phyloP scores from a whole-genome alignment of 2,329 filamentous ascomycete species.

The Clarireedia monteithiana region DNA sequence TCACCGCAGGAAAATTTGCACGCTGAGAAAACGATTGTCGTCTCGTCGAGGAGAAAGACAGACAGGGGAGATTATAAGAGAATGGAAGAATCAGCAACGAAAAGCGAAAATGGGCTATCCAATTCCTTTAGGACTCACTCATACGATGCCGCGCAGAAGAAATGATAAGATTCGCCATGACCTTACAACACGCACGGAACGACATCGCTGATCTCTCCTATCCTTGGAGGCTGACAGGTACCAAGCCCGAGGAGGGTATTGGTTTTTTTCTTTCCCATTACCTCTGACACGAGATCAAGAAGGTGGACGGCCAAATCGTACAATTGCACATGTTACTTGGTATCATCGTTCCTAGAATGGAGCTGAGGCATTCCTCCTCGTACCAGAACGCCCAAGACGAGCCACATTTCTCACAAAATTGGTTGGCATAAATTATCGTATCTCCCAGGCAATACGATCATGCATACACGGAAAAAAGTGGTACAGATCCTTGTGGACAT shows the following conservation, averaged over 20 bases:
- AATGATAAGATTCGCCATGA: not conserved
- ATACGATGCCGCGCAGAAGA: not conserved
- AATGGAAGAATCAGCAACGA: not conserved
- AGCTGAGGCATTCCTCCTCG: not conserved
- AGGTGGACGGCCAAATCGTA: not conserved
- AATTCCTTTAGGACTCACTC: not conserved
- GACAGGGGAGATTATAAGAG: not conserved
- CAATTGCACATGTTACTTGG: not conserved
- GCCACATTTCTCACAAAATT: not conserved
- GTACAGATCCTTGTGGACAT: not conserved
- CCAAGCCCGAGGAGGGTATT: not conserved
- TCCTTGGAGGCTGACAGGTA: conserved; percentile 3
- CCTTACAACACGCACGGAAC: not conserved
- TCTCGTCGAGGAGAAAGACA: not conserved
- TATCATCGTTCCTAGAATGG: not conserved
- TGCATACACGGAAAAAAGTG: not conserved
- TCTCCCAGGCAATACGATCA: not conserved
- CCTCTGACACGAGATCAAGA: no score
- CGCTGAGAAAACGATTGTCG: not conserved
- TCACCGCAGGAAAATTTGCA: not conserved
- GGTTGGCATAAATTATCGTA: not conserved
- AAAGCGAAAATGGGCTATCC: not conserved
- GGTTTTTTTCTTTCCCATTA: not conserved
- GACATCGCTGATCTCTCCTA: not conserved
- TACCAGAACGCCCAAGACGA: not conserved